Evolutionary conservation across 257 asterid species (phyloP), one percentile per base, ranked within the genome.

Genomic region (Solanum appendiculatum): DNA sequence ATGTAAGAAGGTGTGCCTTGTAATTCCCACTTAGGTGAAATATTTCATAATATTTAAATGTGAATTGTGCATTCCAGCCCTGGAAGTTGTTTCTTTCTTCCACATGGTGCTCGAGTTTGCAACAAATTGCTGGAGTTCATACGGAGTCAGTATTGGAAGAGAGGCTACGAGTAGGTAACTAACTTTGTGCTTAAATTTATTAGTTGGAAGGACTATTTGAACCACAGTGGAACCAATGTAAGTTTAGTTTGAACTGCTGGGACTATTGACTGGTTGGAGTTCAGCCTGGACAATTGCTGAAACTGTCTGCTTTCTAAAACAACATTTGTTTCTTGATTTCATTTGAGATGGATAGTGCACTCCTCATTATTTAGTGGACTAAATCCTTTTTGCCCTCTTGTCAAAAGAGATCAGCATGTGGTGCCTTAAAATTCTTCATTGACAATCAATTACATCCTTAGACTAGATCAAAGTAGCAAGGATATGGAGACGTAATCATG

Each of bases 51-150:
- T 29, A 16, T 11, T 78, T 80, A 80, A 39, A 80, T 80, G 85
- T 46, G 66, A 80, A 27, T 78, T 18, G 11, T 70, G 82, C 64
- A 23, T 88, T 91, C 87, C 88, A 97, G 99, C 92, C 99, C 99
- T 1, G 99, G 99, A 93, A 97, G 99, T 89, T 94, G 98, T 92
- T 96, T 96, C 92, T 96, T 95, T 92, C 97, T 97, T 83, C 98
- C 99, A 63, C 99, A 93, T 81, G 99, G 99, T 80, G 87, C 97
- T 89, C 96, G 98, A 82, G 92, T 97, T 85, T 97, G 97, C 95
- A 96, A 96, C 92, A 97, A 96, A 88, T 90, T 97, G 89, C 85
- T 93, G 86, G 98, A 95, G 77, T 97, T 97, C 90, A 95, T 96
- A 25, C 87, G 91, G 86, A 90, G 86, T 63, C 94, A 97, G 92